phyloP scores from a whole-genome alignment of 371 early-diverging fungal species.

The Mortierella sp. region DNA sequence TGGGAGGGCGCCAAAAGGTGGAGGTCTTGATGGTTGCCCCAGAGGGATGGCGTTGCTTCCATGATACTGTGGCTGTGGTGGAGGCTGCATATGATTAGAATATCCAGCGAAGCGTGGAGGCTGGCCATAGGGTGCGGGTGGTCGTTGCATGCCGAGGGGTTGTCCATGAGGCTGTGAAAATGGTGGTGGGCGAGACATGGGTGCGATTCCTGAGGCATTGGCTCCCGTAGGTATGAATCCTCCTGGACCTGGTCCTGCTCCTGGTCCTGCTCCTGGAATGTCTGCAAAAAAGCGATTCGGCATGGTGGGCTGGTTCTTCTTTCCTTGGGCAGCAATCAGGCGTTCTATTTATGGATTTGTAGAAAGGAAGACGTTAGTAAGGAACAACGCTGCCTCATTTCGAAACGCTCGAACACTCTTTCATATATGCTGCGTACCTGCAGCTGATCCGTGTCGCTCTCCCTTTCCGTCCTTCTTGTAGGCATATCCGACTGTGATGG shows the following conservation, averaged over 20 bases:
- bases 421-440: constrained; percentile 65
- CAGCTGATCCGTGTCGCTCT: constrained; percentile 97
- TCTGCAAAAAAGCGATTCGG: constrained; percentile 84
- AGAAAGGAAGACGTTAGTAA: not conserved
- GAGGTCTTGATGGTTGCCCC: constrained; percentile 50
- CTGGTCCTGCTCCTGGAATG: constrained; percentile 60
- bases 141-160: constrained; percentile 52
- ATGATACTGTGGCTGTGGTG: constrained; percentile 45
- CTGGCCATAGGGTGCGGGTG: constrained; percentile 49
- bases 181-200: constrained; percentile 61
- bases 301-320: constrained; percentile 74
- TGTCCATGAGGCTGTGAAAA: constrained; percentile 54
- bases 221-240: constrained; percentile 58
- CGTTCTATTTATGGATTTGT: constrained; percentile 72
- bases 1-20: constrained; percentile 52
- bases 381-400: too few relatives aligned
- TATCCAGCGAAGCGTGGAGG: constrained; percentile 45
- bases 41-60: constrained; percentile 56
- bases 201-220: constrained; percentile 42
- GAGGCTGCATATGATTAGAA: constrained; percentile 45
- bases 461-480: constrained; percentile 99
- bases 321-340: constrained; percentile 93
- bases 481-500: constrained; percentile 93
- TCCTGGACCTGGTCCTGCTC: constrained; percentile 32
- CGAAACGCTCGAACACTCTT: too few relatives aligned